Evolutionary conservation across 2,329 filamentous ascomycete genomes (phyloP).

Genomic region (Fusarium graminum): DNA sequence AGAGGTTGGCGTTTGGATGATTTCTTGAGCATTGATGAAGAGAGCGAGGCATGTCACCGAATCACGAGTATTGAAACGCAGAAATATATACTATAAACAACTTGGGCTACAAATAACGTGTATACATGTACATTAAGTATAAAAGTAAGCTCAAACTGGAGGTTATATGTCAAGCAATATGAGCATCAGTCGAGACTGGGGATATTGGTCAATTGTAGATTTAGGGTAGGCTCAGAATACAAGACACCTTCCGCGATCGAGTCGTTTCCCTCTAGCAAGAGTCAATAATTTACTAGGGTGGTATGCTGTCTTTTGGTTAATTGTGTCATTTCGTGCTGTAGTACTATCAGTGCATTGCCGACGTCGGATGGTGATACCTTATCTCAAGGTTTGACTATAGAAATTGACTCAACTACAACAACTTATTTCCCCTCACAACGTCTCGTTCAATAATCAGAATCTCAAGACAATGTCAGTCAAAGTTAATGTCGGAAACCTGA

Average conservation of each 20-base stretch:
- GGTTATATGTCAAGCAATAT: not conserved
- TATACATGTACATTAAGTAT: not conserved
- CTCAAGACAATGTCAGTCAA: slow-evolving; percentile 46
- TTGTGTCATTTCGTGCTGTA: slow-evolving; percentile 59
- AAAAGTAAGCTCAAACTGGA: not conserved
- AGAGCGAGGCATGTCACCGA: not conserved
- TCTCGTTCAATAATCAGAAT: not conserved
- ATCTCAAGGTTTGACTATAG: not conserved
- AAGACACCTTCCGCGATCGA: not conserved
- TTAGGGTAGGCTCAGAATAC: not conserved
- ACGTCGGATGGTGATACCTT: slow-evolving; percentile 18
- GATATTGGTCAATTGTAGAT: not conserved
- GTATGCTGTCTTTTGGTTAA: not conserved
- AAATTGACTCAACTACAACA: slow-evolving; percentile 16
- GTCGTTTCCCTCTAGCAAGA: not conserved
- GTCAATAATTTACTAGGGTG: not conserved
- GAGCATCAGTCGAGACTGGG: not conserved
- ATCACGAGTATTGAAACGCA: not conserved
- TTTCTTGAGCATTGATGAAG: slow-evolving; percentile 1
- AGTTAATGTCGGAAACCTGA: slow-evolving; percentile 43
- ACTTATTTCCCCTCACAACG: not conserved
- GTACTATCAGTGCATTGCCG: not conserved
- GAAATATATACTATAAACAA: not conserved
- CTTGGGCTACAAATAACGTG: not conserved
- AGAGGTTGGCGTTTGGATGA: slow-evolving; percentile 41